Evolutionary conservation across 2,329 filamentous ascomycete genomes (phyloP), one percentile per base, ranked within the genome.

Genomic region (Fusarium piperis): DNA sequence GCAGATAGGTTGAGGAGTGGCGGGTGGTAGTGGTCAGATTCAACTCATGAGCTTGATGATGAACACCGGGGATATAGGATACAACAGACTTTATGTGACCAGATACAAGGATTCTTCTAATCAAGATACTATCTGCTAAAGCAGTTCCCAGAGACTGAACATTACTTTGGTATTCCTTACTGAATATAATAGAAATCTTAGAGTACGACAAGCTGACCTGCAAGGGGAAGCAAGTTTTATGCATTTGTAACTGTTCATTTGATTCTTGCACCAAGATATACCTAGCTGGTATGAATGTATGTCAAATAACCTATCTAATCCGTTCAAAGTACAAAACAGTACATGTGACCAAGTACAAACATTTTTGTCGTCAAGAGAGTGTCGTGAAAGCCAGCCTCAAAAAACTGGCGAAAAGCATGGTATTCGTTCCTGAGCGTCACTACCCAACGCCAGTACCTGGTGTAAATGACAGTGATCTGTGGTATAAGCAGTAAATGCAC

Each of bases 1-100:
- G 91, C 91, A 0, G 87, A 91, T 57, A 87, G 91, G 76, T 80
- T 96, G 18, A 76, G 62, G 32, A 73, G 64, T 58, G 78, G 23
- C n/a, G 44, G 26, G 44, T 48, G 72, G 18, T 77, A 72, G 62
- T 71, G 2, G 20, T 28, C 23, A 46, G 15, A n/a, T 30, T 48
- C 10, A 6, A 2, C 10, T 48, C 3, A 28, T 30, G 26, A 30
- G 44, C 23, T 13, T 2, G 6, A n/a, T 51, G 0, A 30, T 51
- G 26, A 13, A n/a, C 10, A 30, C 11, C 2, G 1, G 16, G 11
- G 26, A 51, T 30, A n/a, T 2, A 10, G 6, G 26, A 13, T 51
- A 13, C 1, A 13, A 13, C 7, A 46, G 6, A 28, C 23, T 28
- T 5, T 3, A 46, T 26, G 3, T 4, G 23, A 3, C 15, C 6